Evolutionary conservation across 2,329 filamentous ascomycete species (phyloP).

Genomic region (Elsinoe australis): DNA sequence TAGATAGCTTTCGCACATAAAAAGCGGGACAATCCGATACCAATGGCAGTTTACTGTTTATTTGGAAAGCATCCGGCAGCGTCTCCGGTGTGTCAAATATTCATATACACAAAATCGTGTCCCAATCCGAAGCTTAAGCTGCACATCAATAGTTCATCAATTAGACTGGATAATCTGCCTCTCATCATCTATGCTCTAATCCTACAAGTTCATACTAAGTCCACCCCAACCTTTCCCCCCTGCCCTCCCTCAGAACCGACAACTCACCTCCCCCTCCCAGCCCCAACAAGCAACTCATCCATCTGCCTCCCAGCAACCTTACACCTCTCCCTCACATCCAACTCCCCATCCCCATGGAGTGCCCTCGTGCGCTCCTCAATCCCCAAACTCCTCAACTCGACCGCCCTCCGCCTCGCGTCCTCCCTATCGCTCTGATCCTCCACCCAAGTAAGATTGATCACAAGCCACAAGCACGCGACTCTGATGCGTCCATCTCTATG

Average conservation of each 20-base stretch:
- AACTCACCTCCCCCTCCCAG: not conserved
- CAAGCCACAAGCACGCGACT: conserved; percentile 69
- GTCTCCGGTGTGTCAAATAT: too few species aligned
- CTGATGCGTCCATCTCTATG: conserved; percentile 69
- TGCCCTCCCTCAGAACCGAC: too few species aligned
- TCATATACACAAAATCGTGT: too few species aligned
- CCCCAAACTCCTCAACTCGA: conserved; percentile 59
- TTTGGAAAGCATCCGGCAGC: too few species aligned
- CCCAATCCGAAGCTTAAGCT: too few species aligned
- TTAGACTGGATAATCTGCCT: too few species aligned
- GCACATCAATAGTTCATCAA: not conserved
- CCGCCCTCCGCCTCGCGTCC: conserved; percentile 58
- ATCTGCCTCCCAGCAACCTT: conserved; percentile 73
- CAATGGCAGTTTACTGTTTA: too few species aligned
- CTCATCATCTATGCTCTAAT: too few species aligned
- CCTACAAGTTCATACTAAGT: not conserved
- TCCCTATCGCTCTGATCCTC: conserved; percentile 63
- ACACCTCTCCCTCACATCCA: conserved; percentile 76
- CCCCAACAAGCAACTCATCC: conserved; percentile 30
- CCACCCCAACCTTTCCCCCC: not conserved
- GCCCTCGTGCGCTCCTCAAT: conserved; percentile 31
- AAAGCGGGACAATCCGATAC: too few species aligned
- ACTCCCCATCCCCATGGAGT: conserved; percentile 53
- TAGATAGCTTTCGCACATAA: too few species aligned
- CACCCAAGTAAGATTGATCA: conserved; percentile 77